Evolutionary conservation across 2,329 filamentous ascomycete species (phyloP), one percentile per base, ranked within the genome.

Genomic region (Trichoderma breve): DNA sequence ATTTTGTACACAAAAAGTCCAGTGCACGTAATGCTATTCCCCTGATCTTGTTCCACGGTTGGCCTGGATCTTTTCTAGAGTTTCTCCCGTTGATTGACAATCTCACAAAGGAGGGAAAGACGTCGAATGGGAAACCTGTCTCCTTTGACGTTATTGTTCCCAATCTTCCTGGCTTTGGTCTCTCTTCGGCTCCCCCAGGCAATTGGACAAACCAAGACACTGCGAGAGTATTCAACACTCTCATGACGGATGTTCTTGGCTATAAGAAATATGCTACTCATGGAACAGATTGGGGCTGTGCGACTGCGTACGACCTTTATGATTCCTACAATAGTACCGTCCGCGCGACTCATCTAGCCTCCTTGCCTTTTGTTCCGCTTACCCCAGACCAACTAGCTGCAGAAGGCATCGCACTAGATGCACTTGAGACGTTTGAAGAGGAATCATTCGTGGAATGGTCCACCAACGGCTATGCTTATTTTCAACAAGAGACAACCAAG

Each of bases 41-140:
- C 1, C 74, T 85, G 1, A 74, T 85, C 1, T 74, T 84, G 36
- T 74, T 83, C 2, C 82, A 85, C 74, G 84, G 83, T 36, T 85
- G 82, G 84, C 83, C 83, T 3, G 83, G 83, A 5, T 81, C 79
- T 1, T 84, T 85, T 70, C 81, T 82, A 73, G 83, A 86, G 73
- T 84, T 83, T 28, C 73, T 81, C 76, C 60, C 81, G 1, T 3
- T 75, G 3, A 8, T 75, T 8, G 51, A 73, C 4, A 7, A 55
- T 7, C 53, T 73, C 28, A 71, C 47, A 3, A n/a, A 57, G 4
- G n/a, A 64, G 14, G 57, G 7, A 3, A 36, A 18, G 15, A 57
- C 57, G 1, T 32, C 47, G 32, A 18, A 47, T 55, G 43, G 58
- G n/a, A 62, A 67, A 36, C 21, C n/a, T 30, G 67, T 72, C 1